These are phyloP conservation scores for Fraxinus ornus DNA, from an alignment of 305 asterid species.

Conservation along the genomic window DNA sequence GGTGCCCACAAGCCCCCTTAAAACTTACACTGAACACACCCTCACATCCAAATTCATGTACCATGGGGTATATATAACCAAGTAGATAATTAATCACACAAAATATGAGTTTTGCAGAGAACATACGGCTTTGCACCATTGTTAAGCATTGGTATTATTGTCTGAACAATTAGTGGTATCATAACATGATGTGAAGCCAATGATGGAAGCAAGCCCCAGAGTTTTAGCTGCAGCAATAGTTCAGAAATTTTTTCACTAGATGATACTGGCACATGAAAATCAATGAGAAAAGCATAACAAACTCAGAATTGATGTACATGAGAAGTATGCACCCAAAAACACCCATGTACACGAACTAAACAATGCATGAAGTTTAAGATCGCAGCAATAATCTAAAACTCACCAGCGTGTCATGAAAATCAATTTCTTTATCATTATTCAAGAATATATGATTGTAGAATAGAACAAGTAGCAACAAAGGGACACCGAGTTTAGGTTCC, in stretches of 20 bases:
- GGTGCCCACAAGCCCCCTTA: neutral
- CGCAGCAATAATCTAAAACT: slow-evolving; percentile 38
- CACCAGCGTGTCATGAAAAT: slow-evolving; percentile 63
- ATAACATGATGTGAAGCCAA: slow-evolving; percentile 89
- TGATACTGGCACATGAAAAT: slow-evolving; percentile 6
- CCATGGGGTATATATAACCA: slow-evolving; percentile 1
- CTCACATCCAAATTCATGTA: slow-evolving; percentile 10
- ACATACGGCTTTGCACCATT: slow-evolving; percentile 76
- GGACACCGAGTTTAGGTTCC: slow-evolving; percentile 75
- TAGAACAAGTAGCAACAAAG: slow-evolving; percentile 64
- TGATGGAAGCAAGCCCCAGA: slow-evolving; percentile 77
- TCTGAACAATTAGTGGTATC: slow-evolving; percentile 83
- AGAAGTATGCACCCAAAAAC: slow-evolving; percentile 10
- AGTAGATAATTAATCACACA: slow-evolving; percentile 14
- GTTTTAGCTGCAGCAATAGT: slow-evolving; percentile 67
- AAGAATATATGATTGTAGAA: slow-evolving; percentile 73
- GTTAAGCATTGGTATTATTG: slow-evolving; percentile 91
- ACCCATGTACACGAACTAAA: neutral
- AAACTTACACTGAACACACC: neutral
- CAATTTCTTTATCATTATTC: slow-evolving; percentile 41
- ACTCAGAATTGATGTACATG: slow-evolving; percentile 12
- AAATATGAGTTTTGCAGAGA: slow-evolving; percentile 24
- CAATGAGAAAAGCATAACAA: slow-evolving; percentile 19
- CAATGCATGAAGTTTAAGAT: slow-evolving; percentile 17
- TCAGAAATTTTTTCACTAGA: neutral